Evolutionary conservation across 2,329 filamentous ascomycete genomes (phyloP), one percentile per base, ranked within the genome.

Genomic region (Cordyceps cateniannulata): DNA sequence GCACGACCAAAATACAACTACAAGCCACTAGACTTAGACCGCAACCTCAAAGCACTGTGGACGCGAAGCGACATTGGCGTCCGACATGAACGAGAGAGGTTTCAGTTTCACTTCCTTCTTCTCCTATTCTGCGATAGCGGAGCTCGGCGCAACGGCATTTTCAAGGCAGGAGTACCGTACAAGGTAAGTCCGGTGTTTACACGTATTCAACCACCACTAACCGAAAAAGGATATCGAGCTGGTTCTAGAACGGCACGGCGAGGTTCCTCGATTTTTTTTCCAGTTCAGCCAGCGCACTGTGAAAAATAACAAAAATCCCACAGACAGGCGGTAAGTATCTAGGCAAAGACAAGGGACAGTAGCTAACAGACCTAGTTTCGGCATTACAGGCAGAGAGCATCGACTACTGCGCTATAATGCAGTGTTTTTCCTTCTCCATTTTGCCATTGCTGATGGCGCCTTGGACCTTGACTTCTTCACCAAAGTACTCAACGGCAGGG

Each of bases 361-460:
- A 40, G 56, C 45, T 50, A 27, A 59, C 22, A 35, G 18, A 38
- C 12, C 22, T 18, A 59, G 56, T 16, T 59, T 50, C 22, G 47
- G 56, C 44, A 25, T 48, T 6, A 51, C 56, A 6, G 22, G 56
- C 5, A 47, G 38, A 51, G 56, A 59, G 56, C 47, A 59, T n/a
- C 32, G 24, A 32, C 25, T 50, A 44, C 32, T 59, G 20, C 56
- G 56, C 27, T 59, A 59, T 16, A 59, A 59, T 22, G 56, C 47
- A 9, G 25, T 40, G 14, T 59, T 47, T 35, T 47, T 59, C 5
- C 56, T 59, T 22, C 48, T 59, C 32, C 47, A 59, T 32, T 59
- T 59, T 51, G 56, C 56, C 18, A 59, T 59, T 20, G 47, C 56
- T 27, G 56, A 59, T 59, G 32, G 56, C n/a, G 56, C 56, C 8